phyloP scores from a whole-genome alignment of 2,329 filamentous ascomycete genomes.

The Cryphonectria parasitica region DNA sequence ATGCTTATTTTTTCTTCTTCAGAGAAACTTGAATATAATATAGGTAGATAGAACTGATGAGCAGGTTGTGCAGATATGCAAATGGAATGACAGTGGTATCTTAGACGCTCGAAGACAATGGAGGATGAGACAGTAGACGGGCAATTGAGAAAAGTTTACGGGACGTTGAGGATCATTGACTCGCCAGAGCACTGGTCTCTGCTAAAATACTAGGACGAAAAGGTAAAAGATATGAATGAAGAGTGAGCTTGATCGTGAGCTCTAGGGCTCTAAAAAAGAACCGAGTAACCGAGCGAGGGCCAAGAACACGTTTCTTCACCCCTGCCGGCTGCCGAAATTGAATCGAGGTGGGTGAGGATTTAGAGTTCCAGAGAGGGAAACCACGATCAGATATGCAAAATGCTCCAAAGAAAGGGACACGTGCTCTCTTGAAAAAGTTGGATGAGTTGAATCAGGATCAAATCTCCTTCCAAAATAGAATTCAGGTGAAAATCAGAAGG shows the following conservation, averaged over 20 bases:
- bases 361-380: constrained; percentile 7
- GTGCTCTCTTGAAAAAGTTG: not conserved
- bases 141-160: not conserved
- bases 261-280: not conserved
- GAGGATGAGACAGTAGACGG: not conserved
- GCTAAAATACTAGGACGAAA: not conserved
- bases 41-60: no score
- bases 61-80: not conserved
- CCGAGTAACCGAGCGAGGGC: not conserved
- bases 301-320: not conserved
- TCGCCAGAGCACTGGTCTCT: not conserved
- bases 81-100: not conserved
- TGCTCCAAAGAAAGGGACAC: no score
- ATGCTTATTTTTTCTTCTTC: not conserved
- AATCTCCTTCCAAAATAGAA: no score
- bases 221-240: not conserved
- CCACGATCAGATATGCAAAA: not conserved
- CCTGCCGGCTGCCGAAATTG: not conserved
- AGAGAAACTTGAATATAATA: not conserved
- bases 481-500: not conserved
- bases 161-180: not conserved
- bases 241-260: not conserved
- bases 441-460: not conserved
- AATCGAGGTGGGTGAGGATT: not conserved
- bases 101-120: not conserved